Conservation (phyloP, 352 stramenopile species). For the Pythium chondricola region DNA sequence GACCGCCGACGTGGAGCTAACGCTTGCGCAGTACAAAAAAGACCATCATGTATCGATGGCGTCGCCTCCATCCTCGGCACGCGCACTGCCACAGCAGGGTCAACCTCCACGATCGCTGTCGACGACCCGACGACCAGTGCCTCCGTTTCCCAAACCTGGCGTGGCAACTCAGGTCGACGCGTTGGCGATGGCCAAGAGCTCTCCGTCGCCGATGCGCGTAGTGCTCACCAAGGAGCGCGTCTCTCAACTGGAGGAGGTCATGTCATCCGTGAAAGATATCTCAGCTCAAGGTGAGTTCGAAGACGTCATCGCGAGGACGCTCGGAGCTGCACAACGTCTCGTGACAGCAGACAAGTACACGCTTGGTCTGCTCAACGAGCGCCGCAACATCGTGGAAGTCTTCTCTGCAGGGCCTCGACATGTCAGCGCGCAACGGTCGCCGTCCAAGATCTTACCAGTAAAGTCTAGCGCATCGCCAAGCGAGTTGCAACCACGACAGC, state of each 20-base stretch:
- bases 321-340: constrained; percentile 44
- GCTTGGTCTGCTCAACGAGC: constrained; percentile 51
- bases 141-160: neutral
- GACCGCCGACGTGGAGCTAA: constrained; percentile 35
- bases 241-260: constrained; percentile 49
- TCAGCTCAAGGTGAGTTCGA: constrained; percentile 52
- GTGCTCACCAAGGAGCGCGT: constrained; percentile 40
- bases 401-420: constrained; percentile 24
- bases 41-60: constrained; percentile 38
- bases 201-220: constrained; percentile 8
- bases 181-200: neutral
- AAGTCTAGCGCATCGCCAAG: neutral
- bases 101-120: neutral
- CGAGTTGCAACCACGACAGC: neutral
- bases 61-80: constrained; percentile 1
- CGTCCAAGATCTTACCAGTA: too few species aligned
- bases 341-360: constrained; percentile 61
- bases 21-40: constrained; percentile 36
- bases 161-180: neutral
- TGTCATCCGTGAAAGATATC: constrained; percentile 49
- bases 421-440: neutral
- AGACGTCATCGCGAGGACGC: constrained; percentile 43
- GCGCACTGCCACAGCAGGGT: too few species aligned
- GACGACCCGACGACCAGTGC: too few species aligned
- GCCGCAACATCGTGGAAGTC: constrained; percentile 49